Evolutionary conservation across 768 basidiomycete species (phyloP), one percentile per base, ranked within the genome.

Genomic region (Melanogaster broomeanus): DNA sequence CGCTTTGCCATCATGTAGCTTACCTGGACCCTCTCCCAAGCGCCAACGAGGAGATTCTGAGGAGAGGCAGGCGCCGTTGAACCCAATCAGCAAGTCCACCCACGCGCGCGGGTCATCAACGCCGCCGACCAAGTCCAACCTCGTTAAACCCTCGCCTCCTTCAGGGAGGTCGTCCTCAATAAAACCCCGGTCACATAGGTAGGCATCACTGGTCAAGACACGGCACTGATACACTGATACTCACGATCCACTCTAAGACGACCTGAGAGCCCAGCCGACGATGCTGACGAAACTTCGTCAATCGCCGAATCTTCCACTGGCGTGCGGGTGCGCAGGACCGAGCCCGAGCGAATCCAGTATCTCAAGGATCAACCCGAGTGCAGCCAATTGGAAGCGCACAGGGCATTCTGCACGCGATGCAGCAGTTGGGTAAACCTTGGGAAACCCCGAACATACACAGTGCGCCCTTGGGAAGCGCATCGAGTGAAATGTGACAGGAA

Each of bases 381-480:
- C 53, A 75, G 75, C 25, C 73, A 74, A 25, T 65, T 85, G 41
- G 84, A 85, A 51, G 75, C 79, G 2, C 77, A 81, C 65, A 74
- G 77, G 9, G 83, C 77, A n/a, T 74, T 75, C 46, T 89, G 87
- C 59, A 76, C 68, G 18, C 70, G 78, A 30, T 89, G 87, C 62
- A 68, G 77, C 35, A 77, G 79, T 53, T 76, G 75, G 67, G 75
- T 88, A 16, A 73, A 75, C 35, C 74, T 89, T 18, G 81, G 83
- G 45, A 71, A 73, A n/a, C 78, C 68, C 57, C 75, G 75, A 54
- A 75, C 77, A 13, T 88, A 84, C 52, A 71, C 77, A 12, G 79
- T 87, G 52, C 75, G 75, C 34, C 78, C 78, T 44, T 88, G 87
- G 87, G 76, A 83, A 55, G 70, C 67, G 33, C 87, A 88, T 62